phyloP scores from a whole-genome alignment of 202 grass and related monocot species.

The Dendrocalamus latiflorus region DNA sequence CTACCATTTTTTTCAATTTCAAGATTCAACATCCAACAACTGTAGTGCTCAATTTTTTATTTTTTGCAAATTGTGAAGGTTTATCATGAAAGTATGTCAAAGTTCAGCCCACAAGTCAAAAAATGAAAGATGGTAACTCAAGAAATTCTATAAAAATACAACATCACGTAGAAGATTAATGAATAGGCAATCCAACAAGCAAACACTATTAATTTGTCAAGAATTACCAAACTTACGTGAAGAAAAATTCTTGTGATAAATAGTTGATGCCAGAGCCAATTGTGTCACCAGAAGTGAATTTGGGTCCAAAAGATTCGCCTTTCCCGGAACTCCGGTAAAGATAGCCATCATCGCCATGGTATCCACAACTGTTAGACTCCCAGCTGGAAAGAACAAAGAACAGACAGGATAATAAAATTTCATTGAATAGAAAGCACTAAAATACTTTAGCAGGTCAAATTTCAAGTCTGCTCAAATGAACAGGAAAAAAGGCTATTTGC shows the following conservation, averaged over 20 bases:
- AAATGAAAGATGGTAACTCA: too few species aligned
- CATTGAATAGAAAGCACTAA: neutral
- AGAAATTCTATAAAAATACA: too few species aligned
- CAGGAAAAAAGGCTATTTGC: neutral
- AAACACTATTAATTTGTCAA: neutral
- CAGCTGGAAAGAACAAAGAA: slow-evolving; percentile 53
- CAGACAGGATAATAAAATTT: neutral
- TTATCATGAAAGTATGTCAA: too few species aligned
- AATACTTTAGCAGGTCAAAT: slow-evolving; percentile 17
- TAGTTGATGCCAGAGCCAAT: too few species aligned
- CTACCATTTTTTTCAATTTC: too few species aligned
- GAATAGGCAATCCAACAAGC: neutral
- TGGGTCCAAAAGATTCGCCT: slow-evolving; percentile 81
- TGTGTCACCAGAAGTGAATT: slow-evolving; percentile 19
- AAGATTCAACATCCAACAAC: too few species aligned
- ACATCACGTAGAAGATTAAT: too few species aligned
- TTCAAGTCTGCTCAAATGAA: neutral
- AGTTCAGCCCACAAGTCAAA: too few species aligned
- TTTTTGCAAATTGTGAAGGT: too few species aligned
- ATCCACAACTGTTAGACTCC: slow-evolving; percentile 87
- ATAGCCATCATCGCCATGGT: slow-evolving; percentile 82
- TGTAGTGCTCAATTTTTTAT: too few species aligned
- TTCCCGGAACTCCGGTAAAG: slow-evolving; percentile 56
- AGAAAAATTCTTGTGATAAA: too few species aligned
- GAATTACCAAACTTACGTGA: too few species aligned